Evolutionary conservation across 176 grass and related monocot genomes (phyloP), one percentile per base, ranked within the genome.

Genomic region (Juncus inflexus): DNA sequence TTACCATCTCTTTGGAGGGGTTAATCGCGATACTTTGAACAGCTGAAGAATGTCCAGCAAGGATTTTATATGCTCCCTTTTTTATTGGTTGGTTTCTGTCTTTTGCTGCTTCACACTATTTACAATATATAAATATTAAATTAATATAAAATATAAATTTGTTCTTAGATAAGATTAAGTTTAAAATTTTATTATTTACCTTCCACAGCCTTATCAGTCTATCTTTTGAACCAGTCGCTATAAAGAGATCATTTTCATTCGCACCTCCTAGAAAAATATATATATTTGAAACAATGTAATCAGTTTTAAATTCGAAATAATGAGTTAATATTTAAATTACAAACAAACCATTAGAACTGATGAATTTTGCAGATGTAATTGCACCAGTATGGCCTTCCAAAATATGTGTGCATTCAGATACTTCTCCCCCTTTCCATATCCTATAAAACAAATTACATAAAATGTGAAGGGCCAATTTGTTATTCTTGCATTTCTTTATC

Each of bases 181-280:
- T 28, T 28, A 51, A 2, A 56, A 0, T 47, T 7, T 45, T 15
- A 52, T 16, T 38, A 9, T 77, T 77, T 82, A 99, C 95, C 86
- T 90, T 92, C 80, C 84, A 99, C 41, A 99, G 52, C 40, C 83
- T 77, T 76, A 99, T 55, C 42, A 80, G 84, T 58, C 88, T 77
- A 82, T 99, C 94, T 78, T 99, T 99, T 8, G 94, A 92, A 69
- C 83, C 75, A 82, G 85, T 90, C 12, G 79, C 94, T 35, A 90
- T 53, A 77, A 84, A 78, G 67, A 99, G 72, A 63, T 51, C 79
- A 14, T 69, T 73, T 64, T 84, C 73, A 60, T 58, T 78, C 67
- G 76, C 80, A 86, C 12, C 37, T 81, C 77, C 78, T 86, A 70
- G 37, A 84, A 75, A 35, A 69, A 69, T 37, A 74, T 69, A 90